phyloP scores from a whole-genome alignment of 345 rosid species.

The Linum trigynum region DNA sequence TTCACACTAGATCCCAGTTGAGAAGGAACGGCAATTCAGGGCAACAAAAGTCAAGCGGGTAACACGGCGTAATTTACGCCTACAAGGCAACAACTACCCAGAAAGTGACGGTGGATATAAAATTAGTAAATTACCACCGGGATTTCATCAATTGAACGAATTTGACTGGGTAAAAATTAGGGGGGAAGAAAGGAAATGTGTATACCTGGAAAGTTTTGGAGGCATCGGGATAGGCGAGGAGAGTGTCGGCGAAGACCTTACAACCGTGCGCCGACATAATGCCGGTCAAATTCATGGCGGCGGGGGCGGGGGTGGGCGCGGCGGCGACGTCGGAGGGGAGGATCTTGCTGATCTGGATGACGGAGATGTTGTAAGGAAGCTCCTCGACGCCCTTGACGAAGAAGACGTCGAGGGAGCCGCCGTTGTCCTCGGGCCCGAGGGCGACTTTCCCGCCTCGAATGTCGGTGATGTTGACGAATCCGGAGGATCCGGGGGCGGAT shows the following conservation, averaged over 20 bases:
- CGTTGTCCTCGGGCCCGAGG: slow-evolving; percentile 52
- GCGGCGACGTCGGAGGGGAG: slow-evolving; percentile 62
- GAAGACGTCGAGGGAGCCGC: slow-evolving; percentile 38
- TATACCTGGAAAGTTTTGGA: slow-evolving; percentile 53
- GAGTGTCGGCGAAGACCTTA: slow-evolving; percentile 70
- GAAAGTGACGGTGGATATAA: too few relatives aligned
- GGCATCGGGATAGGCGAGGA: slow-evolving; percentile 50
- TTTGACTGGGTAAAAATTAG: neutral
- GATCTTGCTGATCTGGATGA: slow-evolving; percentile 73
- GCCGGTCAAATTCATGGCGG: slow-evolving; percentile 53
- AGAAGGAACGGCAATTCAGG: neutral
- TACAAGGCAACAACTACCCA: neutral
- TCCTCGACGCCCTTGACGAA: slow-evolving; percentile 74
- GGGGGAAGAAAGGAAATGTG: neutral
- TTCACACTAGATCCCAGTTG: neutral
- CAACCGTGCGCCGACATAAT: slow-evolving; percentile 92
- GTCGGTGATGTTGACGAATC: slow-evolving; percentile 87
- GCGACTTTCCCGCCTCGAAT: slow-evolving; percentile 81
- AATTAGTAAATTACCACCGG: too few relatives aligned
- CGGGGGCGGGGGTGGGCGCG: slow-evolving; percentile 81
- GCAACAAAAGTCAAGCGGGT: neutral
- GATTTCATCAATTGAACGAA: too few relatives aligned
- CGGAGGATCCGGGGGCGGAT: slow-evolving; percentile 63
- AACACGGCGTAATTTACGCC: neutral
- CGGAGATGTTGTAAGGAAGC: slow-evolving; percentile 75